Evolutionary conservation across 2,329 filamentous ascomycete genomes (phyloP), one percentile per base, ranked within the genome.

Genomic region (Leptographium galeiforme): DNA sequence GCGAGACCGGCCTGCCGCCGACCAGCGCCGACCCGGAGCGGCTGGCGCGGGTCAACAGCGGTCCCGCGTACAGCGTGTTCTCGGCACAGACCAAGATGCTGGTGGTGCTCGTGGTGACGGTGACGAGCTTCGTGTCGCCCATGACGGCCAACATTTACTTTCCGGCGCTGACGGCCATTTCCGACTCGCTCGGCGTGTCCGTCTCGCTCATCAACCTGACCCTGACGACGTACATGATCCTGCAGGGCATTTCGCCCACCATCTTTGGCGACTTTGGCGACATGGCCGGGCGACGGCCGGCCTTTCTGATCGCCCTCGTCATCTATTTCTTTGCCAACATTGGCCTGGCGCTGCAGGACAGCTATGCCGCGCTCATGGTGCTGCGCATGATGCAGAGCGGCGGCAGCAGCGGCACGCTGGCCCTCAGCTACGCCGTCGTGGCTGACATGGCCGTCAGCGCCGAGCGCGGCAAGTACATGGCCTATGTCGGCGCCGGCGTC

Each of bases 391-490:
- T 84, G 4, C 82, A 86, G 61, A 81, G 78, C 36, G 72, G 72
- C 0, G 82, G 84, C 0, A 84, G 78, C 62, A 83, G 79, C 59
- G 81, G 81, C 0, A 85, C 84, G 0, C 72, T 89, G n/a, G 82
- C 86, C 0, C 70, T 93, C 1, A 80, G 79, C 0, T 84, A 77
- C 56, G 87, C 81, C 2, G 79, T 89, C 2, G 77, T 90, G 14
- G 82, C 84, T 0, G 87, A 93, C 60, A 74, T 89, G 6, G 75
- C 82, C 0, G 80, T 83, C 0, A 81, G 77, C 47, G 74, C 78
- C 0, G 84, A 91, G 64, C 72, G 87, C 59, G 87, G 87, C 3
- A 78, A 75, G 53, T 90, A 86, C 62, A 83, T 90, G 70, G 85
- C 79, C 50, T 76, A 82, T 56, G 78, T 82, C n/a, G 76, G 74